Evolutionary conservation across 768 basidiomycete species (phyloP), one percentile per base, ranked within the genome.

Genomic region (Amanita phalloides): DNA sequence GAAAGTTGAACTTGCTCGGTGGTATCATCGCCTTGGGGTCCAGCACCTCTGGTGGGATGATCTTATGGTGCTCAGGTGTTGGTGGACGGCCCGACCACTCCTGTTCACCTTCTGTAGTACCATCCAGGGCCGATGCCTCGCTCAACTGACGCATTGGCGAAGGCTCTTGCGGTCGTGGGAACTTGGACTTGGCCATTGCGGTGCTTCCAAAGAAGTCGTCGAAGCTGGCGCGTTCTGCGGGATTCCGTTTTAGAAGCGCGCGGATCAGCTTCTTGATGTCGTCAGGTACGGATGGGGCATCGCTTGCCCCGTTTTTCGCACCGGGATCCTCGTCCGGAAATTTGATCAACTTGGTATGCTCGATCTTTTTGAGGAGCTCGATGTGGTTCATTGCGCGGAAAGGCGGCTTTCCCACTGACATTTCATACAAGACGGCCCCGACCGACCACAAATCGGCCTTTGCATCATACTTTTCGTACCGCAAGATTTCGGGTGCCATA

Each of bases 381-480:
- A 98, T 87, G 64, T 97, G 95, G 62, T 98, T 99, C 66, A 84
- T 81, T 0, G 96, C 96, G 13, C 94, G 84, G 67, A 94, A 99
- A 0, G 96, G 96, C 1, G 96, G 89, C 59, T 82, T 84, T 2
- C 94, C 96, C 30, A 91, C 88, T 14, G 82, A 75, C 86, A 96
- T 97, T 66, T 99, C 96, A 68, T 84, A 99, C 2, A 98, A 71
- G 21, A 99, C 94, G 0, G 96, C 91, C 4, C 96, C 96, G 44
- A 98, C 93, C 28, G 91, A 94, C 96, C 96, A 99, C 1, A 99
- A 75, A 64, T 99, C 96, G 9, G 90, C 96, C 64, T 92, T 95
- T 17, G 94, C 94, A 64, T 96, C 93, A 66, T 99, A 98, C 64
- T 94, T 94, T 69, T 98, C 86, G 64, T 96, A 96, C 13, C 90